A percentile compares a stretch with the other conserved stretches of the same genome.
Evolutionary conservation across 768 basidiomycete genomes (phyloP).

Genomic region (Floccularia luteovirens): DNA sequence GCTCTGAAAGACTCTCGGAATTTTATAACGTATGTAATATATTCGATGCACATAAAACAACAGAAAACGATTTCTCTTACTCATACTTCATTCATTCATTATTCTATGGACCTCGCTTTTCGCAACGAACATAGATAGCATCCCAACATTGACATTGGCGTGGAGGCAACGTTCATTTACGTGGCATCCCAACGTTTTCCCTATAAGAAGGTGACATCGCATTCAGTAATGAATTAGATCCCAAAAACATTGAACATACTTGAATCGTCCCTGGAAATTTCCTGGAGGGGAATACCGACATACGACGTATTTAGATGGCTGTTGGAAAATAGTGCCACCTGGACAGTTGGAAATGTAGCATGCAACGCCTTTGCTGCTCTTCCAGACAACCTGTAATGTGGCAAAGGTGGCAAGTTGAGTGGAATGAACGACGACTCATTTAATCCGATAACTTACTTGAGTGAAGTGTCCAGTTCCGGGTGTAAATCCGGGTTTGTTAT

Average conservation of each 20-base stretch:
- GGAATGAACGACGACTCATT: not conserved
- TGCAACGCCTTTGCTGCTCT: conserved; percentile 35
- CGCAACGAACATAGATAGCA: too few relatives aligned
- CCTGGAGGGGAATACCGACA: conserved; percentile 17
- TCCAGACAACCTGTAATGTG: conserved; percentile 41
- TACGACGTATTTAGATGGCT: conserved; percentile 13
- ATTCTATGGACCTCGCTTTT: too few relatives aligned
- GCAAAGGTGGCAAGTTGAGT: not conserved
- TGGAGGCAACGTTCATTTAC: not conserved
- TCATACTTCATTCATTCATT: too few relatives aligned
- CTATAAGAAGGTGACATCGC: not conserved
- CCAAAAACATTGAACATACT: conserved; percentile 1
- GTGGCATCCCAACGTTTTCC: not conserved
- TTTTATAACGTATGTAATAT: too few relatives aligned
- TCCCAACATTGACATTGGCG: too few relatives aligned
- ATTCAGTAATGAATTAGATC: not conserved
- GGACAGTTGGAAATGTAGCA: conserved; percentile 35
- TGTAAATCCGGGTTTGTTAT: conserved; percentile 16
- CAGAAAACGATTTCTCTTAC: too few relatives aligned
- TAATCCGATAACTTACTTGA: conserved; percentile 9
- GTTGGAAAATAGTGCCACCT: conserved; percentile 13
- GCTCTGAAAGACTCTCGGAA: too few relatives aligned
- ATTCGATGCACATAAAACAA: too few relatives aligned
- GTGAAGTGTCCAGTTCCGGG: conserved; percentile 17
- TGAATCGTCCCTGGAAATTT: conserved; percentile 9